These are phyloP conservation scores for Trypanosoma melophagium DNA, from an alignment of 208 protist genomes.

Conservation along the genomic window DNA sequence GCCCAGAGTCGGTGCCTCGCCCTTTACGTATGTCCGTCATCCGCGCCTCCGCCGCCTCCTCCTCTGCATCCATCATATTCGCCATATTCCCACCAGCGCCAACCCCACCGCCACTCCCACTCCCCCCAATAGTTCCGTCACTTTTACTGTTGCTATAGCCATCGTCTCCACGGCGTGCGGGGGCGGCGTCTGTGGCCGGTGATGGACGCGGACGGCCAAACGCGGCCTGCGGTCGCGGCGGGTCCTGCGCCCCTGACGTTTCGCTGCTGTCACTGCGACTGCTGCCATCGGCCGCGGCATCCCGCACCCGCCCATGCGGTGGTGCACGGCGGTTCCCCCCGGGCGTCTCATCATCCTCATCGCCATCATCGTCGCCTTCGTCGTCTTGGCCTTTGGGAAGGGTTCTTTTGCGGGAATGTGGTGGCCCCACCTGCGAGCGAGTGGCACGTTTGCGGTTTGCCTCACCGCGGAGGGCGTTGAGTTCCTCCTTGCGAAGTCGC, in stretches of 20 bases:
- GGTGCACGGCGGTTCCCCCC: background rate
- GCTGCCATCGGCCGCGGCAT: conserved; percentile 63
- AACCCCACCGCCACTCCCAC: conserved; percentile 1
- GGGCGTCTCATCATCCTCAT: conserved; percentile 7
- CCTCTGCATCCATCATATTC: conserved; percentile 16
- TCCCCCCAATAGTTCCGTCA: background rate
- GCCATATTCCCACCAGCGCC: background rate
- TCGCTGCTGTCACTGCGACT: conserved; percentile 32
- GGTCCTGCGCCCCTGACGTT: conserved; percentile 30
- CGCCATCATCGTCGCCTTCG: conserved; percentile 29
- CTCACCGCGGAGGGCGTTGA: conserved; percentile 75
- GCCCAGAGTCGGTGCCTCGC: background rate
- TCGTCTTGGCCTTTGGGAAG: conserved; percentile 32
- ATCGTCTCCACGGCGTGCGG: background rate
- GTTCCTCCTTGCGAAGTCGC: conserved; percentile 84
- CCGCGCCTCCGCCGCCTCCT: conserved; percentile 17
- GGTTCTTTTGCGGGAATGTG: background rate
- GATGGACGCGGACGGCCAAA: conserved; percentile 33
- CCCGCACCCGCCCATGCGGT: conserved; percentile 10
- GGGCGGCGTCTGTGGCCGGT: background rate
- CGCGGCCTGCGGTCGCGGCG: conserved; percentile 32
- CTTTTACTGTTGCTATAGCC: conserved; percentile 2
- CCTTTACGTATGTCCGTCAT: conserved; percentile 17
- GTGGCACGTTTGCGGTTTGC: conserved; percentile 17
- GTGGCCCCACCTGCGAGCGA: conserved; percentile 5